Percentiles rank a stretch among this genome's conserved stretches.
These are phyloP conservation scores for Xylaria sp. DNA, from an alignment of 2,329 filamentous ascomycete species.

Conservation along the genomic window DNA sequence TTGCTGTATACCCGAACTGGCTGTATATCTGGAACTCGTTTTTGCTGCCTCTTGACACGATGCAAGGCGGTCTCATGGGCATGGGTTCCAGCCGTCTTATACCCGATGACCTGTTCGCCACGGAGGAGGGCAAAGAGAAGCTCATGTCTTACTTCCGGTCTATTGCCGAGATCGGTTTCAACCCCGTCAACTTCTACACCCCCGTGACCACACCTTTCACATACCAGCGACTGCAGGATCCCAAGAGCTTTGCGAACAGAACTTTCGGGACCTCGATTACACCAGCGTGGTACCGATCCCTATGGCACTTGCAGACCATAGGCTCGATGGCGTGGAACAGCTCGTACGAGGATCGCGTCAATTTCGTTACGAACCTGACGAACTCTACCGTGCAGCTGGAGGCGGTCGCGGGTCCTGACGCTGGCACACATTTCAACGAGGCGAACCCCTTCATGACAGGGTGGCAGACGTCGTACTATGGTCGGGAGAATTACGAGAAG, in stretches of 20 bases:
- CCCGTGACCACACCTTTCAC: constrained; percentile 38
- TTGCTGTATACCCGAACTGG: constrained; percentile 35
- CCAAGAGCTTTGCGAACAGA: constrained; percentile 11
- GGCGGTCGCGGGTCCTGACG: constrained; percentile 32
- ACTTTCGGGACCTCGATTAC: constrained; percentile 33
- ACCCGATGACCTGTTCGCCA: constrained; percentile 34
- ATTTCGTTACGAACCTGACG: constrained; percentile 36
- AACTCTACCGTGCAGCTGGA: constrained; percentile 36
- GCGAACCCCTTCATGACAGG: constrained; percentile 40
- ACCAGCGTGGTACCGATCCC: constrained; percentile 39
- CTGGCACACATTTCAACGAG: constrained; percentile 39
- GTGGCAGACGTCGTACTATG: constrained; percentile 39
- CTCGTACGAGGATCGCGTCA: constrained; percentile 35
- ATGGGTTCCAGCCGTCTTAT: constrained; percentile 38
- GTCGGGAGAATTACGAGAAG: constrained; percentile 36
- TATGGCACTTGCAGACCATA: constrained; percentile 39
- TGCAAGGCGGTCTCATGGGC: constrained; percentile 31
- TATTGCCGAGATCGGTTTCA: constrained; percentile 36
- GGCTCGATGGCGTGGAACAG: constrained; percentile 38
- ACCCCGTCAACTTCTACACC: constrained; percentile 37
- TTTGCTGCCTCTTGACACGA: constrained; percentile 30
- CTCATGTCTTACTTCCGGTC: constrained; percentile 37
- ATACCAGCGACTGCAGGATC: constrained; percentile 28
- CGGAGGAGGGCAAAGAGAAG: constrained; percentile 33
- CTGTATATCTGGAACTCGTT: constrained; percentile 38